A percentile compares a stretch with the other conserved stretches of the same genome.
These are phyloP conservation scores for Neofusicoccum kwambonambiense DNA, from an alignment of 2,329 filamentous ascomycete genomes.

Conservation along the genomic window DNA sequence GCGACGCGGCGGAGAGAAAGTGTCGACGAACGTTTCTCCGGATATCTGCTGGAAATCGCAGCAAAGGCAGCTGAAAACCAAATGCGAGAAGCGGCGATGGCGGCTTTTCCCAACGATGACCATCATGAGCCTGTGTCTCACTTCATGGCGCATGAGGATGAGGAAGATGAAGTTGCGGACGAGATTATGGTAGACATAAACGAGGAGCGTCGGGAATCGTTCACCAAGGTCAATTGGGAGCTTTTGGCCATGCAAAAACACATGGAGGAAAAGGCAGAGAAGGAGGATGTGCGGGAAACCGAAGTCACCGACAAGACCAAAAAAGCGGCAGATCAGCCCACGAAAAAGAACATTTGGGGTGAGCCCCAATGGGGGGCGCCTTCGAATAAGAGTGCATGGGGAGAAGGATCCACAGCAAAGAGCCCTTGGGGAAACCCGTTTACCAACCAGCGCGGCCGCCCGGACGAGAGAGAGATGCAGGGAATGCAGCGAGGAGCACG, in stretches of 20 bases:
- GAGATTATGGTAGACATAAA: constrained; percentile 50
- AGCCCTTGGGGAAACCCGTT: constrained; percentile 42
- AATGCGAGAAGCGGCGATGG: constrained; percentile 72
- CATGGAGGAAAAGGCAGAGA: constrained; percentile 53
- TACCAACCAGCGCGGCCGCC: constrained; percentile 24
- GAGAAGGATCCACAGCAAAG: constrained; percentile 17
- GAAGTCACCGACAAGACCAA: constrained; percentile 39
- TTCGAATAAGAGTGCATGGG: constrained; percentile 1
- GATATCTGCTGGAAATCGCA: constrained; percentile 75
- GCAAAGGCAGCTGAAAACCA: constrained; percentile 78
- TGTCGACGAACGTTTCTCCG: constrained; percentile 72
- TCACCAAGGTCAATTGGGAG: constrained; percentile 68
- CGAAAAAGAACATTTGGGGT: constrained; percentile 34
- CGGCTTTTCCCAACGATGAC: constrained; percentile 71
- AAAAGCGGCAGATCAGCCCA: constrained; percentile 21
- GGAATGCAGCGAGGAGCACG: constrained; percentile 59
- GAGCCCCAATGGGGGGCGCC: constrained; percentile 29
- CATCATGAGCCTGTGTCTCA: constrained; percentile 70
- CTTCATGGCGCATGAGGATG: constrained; percentile 65
- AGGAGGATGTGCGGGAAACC: constrained; percentile 15
- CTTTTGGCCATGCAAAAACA: constrained; percentile 79
- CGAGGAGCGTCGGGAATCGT: constrained; percentile 55
- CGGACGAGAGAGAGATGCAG: constrained; percentile 45
- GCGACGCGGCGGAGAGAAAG: constrained; percentile 60
- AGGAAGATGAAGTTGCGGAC: background rate